Evolutionary conservation across 2,329 filamentous ascomycete genomes (phyloP), one percentile per base, ranked within the genome.

Genomic region (Colletotrichum destructivum): DNA sequence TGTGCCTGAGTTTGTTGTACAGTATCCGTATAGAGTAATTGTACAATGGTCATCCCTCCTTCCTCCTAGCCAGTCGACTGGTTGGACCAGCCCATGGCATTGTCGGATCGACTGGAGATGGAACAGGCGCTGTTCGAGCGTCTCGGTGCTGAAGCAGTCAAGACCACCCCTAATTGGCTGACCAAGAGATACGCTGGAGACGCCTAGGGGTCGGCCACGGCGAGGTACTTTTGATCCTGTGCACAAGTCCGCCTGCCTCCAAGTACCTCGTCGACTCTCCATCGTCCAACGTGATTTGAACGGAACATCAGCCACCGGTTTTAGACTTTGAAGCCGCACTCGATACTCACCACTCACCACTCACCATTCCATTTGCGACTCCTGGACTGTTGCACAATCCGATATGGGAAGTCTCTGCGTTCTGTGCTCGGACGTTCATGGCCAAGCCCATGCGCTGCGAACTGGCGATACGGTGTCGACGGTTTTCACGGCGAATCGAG

Each of bases 91-190:
- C 69, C 63, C 75, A 74, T 74, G 75, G 73, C 71, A 75, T 77
- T 81, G 81, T 83, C 80, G 78, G 82, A 82, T 82, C 81, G 79
- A 73, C 81, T 75, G 76, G 74, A 73, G 80, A 82, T 83, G 82
- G 76, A 77, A 83, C 82, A 77, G 69, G 66, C 76, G 73, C 74
- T 78, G 79, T 80, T 78, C 67, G 76, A 79, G 74, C 73, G 75
- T 76, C 74, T 67, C 55, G 66, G 66, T 26, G 55, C 51, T 62
- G 70, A 71, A 57, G 61, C 66, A 73, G 62, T 21, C 23, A 31
- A 21, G 9, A 2, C 3, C 11, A 3, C 7, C 49, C 44, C 2
- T 71, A 44, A 73, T 74, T 74, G 73, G 71, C 15, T 16, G 15
- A 4, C 9, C 12, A 4, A 4, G 5, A 21, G 3, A 8, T 9